A percentile compares a stretch with the other conserved stretches of the same genome.
Conservation (phyloP, 2,329 filamentous ascomycete genomes). For the Penicillium sp. region DNA sequence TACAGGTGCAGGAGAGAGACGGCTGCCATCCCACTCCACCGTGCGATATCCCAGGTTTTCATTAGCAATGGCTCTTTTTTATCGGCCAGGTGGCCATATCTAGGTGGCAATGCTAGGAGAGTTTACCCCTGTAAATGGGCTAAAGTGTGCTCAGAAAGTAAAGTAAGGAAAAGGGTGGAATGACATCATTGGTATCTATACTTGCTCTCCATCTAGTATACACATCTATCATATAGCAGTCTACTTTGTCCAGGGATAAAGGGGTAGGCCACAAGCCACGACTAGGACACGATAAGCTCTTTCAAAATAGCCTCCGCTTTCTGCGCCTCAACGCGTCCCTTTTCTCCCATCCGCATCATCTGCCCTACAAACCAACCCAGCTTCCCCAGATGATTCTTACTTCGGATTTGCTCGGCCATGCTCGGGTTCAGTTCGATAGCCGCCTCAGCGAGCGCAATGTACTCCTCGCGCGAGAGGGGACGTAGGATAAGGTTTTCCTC, state of each 20-base stretch:
- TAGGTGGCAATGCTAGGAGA: neutral
- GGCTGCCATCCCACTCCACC: conserved; percentile 31
- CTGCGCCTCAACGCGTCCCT: conserved; percentile 66
- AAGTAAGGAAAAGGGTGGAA: neutral
- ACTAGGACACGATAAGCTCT: conserved; percentile 47
- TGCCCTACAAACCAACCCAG: conserved; percentile 71
- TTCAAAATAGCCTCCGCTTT: conserved; percentile 61
- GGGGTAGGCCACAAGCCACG: neutral
- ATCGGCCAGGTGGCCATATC: neutral
- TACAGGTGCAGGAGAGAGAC: conserved; percentile 52
- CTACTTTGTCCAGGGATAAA: no score
- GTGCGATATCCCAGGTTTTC: conserved; percentile 32
- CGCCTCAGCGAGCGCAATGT: conserved; percentile 57
- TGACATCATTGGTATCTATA: conserved; percentile 12
- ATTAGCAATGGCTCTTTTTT: conserved; percentile 28
- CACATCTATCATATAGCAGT: neutral
- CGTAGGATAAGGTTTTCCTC: conserved; percentile 61
- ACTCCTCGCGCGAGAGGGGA: conserved; percentile 61
- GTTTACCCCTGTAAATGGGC: neutral
- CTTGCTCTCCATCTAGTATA: neutral
- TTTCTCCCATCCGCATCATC: conserved; percentile 66
- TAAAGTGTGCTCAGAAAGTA: neutral
- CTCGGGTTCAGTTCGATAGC: conserved; percentile 61
- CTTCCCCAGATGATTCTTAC: conserved; percentile 67
- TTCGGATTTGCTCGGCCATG: conserved; percentile 64